A percentile compares a stretch with the other conserved stretches of the same genome.
Conservation (phyloP, 1,139 yeast genomes). For the Arxiozyma bovina region DNA sequence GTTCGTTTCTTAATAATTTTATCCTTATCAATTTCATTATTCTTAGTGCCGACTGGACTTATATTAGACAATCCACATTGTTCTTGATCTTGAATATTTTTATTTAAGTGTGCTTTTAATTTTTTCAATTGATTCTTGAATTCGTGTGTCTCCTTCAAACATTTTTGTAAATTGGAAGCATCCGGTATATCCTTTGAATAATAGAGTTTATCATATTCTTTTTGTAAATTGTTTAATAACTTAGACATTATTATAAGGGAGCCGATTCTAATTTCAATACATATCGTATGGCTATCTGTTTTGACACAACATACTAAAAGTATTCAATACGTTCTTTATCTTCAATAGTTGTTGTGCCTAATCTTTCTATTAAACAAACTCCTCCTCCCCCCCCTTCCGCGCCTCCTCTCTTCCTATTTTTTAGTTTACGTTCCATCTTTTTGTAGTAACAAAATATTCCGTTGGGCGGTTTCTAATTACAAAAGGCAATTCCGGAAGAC, state of each 20-base stretch:
- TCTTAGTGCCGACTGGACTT: not conserved
- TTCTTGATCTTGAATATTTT: slow-evolving; percentile 23
- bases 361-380: not conserved
- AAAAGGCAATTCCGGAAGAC: too few relatives aligned
- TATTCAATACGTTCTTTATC: not conserved
- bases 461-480: too few relatives aligned
- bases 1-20: slow-evolving; percentile 19
- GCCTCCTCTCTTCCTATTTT: not conserved
- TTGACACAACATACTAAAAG: too few relatives aligned
- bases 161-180: slow-evolving; percentile 14
- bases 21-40: not conserved
- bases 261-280: not conserved
- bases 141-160: slow-evolving; percentile 25
- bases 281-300: not conserved
- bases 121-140: slow-evolving; percentile 27
- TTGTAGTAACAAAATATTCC: too few relatives aligned
- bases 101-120: slow-evolving; percentile 27
- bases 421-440: too few relatives aligned
- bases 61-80: not conserved
- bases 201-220: slow-evolving; percentile 1
- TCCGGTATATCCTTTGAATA: not conserved
- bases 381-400: too few relatives aligned
- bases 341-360: not conserved
- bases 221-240: slow-evolving; percentile 1
- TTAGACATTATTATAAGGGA: not conserved